These are phyloP conservation scores for Trichophyton rubrum DNA, from an alignment of 2,329 filamentous ascomycete species.

Conservation along the genomic window DNA sequence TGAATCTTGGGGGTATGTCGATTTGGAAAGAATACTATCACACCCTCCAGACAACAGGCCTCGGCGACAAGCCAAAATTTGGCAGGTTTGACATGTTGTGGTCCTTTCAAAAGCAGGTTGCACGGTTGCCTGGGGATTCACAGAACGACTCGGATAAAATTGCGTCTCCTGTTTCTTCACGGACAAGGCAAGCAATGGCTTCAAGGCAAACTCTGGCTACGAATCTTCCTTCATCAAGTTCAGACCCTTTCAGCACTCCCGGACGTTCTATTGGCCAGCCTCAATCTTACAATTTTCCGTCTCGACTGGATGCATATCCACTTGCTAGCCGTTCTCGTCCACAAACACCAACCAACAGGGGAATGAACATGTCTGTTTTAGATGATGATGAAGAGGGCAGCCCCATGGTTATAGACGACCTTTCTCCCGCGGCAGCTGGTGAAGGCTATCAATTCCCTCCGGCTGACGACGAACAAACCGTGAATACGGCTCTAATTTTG, in stretches of 20 bases:
- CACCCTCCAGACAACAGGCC: neutral
- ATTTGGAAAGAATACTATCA: neutral
- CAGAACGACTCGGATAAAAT: neutral
- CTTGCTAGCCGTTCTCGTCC: neutral
- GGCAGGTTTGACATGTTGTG: neutral
- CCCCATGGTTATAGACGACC: neutral
- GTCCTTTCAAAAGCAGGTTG: neutral
- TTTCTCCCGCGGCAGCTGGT: neutral
- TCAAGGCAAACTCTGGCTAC: neutral
- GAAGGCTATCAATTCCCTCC: neutral
- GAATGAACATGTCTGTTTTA: neutral
- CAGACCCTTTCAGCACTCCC: neutral
- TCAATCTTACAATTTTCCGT: neutral
- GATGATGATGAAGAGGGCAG: neutral
- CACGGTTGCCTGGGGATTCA: neutral
- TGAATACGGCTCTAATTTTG: conserved; percentile 10
- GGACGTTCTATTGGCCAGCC: neutral
- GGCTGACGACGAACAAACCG: conserved; percentile 10
- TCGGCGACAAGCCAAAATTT: neutral
- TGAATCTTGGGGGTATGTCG: neutral
- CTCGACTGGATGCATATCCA: neutral
- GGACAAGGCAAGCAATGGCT: neutral
- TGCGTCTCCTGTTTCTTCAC: neutral
- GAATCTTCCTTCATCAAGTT: neutral
- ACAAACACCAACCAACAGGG: neutral